Conservation (phyloP, 345 rosid species). For the Bruguiera sexangula region DNA sequence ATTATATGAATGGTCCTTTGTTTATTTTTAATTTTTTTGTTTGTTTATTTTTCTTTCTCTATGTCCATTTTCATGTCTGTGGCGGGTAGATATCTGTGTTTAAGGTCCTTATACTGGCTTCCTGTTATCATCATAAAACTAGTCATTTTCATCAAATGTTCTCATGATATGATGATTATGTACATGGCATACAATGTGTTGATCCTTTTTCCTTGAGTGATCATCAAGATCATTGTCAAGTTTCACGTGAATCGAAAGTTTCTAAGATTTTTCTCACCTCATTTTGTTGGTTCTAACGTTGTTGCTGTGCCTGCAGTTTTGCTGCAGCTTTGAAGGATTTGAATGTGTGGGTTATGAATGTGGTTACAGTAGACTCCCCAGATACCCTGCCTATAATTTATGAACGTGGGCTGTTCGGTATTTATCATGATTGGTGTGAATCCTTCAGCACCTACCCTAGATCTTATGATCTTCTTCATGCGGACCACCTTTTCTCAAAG, state of each 20-base stretch:
- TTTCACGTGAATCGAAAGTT: background rate
- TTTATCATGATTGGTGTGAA: slow-evolving; percentile 97
- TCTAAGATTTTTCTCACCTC: background rate
- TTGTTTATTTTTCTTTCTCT: background rate
- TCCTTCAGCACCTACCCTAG: slow-evolving; percentile 97
- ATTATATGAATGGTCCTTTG: background rate
- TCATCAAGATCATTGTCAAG: background rate
- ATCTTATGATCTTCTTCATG: slow-evolving; percentile 92
- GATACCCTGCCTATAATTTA: slow-evolving; percentile 90
- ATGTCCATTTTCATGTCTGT: background rate
- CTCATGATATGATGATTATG: background rate
- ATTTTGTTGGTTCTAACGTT: slow-evolving; percentile 12
- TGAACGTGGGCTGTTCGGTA: slow-evolving; percentile 89
- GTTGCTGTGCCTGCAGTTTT: slow-evolving; percentile 50
- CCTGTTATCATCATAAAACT: too few species aligned
- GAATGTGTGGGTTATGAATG: slow-evolving; percentile 94
- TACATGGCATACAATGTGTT: background rate
- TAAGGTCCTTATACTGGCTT: too few species aligned
- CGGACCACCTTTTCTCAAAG: slow-evolving; percentile 91
- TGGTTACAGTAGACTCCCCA: slow-evolving; percentile 74
- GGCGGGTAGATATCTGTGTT: background rate
- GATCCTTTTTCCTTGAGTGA: background rate
- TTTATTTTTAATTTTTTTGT: background rate
- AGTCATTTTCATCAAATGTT: too few species aligned
- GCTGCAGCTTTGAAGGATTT: slow-evolving; percentile 85